These are phyloP conservation scores for Colletotrichum phormii DNA, from an alignment of 2,329 filamentous ascomycete species.

Conservation along the genomic window DNA sequence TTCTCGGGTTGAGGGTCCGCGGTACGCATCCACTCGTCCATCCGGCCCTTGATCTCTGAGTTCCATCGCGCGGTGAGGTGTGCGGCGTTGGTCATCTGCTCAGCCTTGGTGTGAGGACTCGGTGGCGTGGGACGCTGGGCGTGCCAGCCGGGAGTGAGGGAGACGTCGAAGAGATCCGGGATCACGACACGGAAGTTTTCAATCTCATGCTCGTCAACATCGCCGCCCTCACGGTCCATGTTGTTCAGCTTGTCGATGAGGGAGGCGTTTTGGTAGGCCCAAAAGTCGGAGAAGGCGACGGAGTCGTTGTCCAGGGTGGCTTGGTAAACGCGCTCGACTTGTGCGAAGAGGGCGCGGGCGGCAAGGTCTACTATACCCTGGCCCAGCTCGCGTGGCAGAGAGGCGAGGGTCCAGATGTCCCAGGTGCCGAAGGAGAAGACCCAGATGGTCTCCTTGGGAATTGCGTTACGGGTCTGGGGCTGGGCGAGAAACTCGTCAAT, in stretches of 20 bases:
- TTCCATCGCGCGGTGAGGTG: constrained; percentile 65
- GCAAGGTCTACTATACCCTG: constrained; percentile 51
- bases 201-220: constrained; percentile 40
- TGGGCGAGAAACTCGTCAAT: constrained; percentile 58
- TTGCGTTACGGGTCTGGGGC: constrained; percentile 42
- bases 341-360: constrained; percentile 53
- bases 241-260: constrained; percentile 38
- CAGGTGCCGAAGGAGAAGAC: constrained; percentile 65
- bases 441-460: constrained; percentile 62
- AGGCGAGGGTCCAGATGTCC: constrained; percentile 65
- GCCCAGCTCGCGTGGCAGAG: constrained; percentile 55
- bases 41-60: constrained; percentile 49
- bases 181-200: constrained; percentile 63
- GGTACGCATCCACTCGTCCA: constrained; percentile 57
- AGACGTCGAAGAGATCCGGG: constrained; percentile 64
- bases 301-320: constrained; percentile 55
- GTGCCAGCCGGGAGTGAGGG: constrained; percentile 65
- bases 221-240: background rate
- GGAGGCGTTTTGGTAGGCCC: constrained; percentile 42
- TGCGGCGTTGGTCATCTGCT: constrained; percentile 66
- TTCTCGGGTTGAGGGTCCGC: constrained; percentile 36
- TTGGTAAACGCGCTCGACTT: constrained; percentile 60
- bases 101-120: constrained; percentile 58
- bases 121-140: constrained; percentile 54
- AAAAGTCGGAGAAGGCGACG: constrained; percentile 59